Base-by-base conservation (phyloP, 1,284 basidiomycete species). In the Ustilago vetiveriae region DNA sequence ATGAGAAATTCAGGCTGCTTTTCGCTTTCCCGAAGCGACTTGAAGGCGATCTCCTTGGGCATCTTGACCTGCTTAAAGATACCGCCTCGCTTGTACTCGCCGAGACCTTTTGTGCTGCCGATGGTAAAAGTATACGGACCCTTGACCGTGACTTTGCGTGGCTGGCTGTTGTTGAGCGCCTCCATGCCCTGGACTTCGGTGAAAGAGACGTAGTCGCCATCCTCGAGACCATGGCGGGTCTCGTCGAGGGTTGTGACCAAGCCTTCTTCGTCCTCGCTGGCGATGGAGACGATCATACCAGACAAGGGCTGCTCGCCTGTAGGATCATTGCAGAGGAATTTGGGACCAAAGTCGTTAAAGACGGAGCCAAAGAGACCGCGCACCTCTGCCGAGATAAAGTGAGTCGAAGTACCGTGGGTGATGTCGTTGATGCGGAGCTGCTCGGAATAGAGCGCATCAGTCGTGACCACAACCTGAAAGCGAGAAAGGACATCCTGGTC, bases 11-110 rank as follows among this genome's bases (percentile, higher is more conserved):
- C 95, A 0, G 96, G 95, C 41, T 86, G 83, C 74, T 87, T 86
- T 55, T 92, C 82, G 5, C 93, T 93, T 75, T 98, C 93, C 74
- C 90, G 88, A 37, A 99, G 86, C 6, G 94, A 89, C 92, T 97
- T 97, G 65, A 81, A 82, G 30, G 67, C 88, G 52, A 98, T 85
- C 62, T 92, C 87, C 85, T 96, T 97, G 21, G 96, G 96, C 93
- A 96, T 94, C 86, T 98, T 99, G 78, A 98, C 93, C 84, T 99
- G 96, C 16, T 92, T 94, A 82, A 98, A 99, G 73, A 95, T 90
- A 45, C 96, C 96, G 27, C 94, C 96, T 27, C 88, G 84, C 78
- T 90, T 88, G 85, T 98, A 98, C 42, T 88, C 86, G 47, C 90
- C 86, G 13, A 80, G 69, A 11, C 71, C 60, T 24, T 72, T 58